phyloP scores from a whole-genome alignment of 768 basidiomycete genomes.

The Calvatia gigantea region DNA sequence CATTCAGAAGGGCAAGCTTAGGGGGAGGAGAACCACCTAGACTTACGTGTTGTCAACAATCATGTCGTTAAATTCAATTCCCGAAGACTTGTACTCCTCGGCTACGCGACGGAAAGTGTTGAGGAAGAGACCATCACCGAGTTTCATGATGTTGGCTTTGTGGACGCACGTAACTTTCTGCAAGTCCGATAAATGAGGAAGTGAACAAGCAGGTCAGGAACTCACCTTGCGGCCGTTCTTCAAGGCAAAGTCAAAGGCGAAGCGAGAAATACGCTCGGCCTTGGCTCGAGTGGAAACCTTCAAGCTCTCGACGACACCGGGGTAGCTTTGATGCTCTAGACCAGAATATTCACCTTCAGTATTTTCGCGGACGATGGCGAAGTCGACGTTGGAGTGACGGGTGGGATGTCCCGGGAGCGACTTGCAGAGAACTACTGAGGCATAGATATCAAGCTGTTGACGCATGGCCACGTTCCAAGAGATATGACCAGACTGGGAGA shows the following conservation, averaged over 20 bases:
- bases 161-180: conserved; percentile 99
- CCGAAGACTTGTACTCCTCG: conserved; percentile 91
- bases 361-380: conserved; percentile 99
- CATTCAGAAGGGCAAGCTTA: conserved; percentile 4
- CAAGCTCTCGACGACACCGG: conserved; percentile 96
- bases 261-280: conserved; percentile 93
- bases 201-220: background rate
- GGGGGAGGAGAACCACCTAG: conserved; percentile 5
- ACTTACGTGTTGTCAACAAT: conserved; percentile 96
- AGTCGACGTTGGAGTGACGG: conserved; percentile 95
- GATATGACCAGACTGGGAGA: conserved; percentile 93
- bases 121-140: conserved; percentile 98
- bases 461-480: conserved; percentile 99
- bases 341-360: conserved; percentile 99
- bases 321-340: conserved; percentile 95
- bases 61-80: conserved; percentile 96
- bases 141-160: conserved; percentile 99
- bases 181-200: conserved; percentile 7
- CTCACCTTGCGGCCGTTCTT: conserved; percentile 97
- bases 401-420: conserved; percentile 95
- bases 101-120: conserved; percentile 96
- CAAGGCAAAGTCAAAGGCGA: conserved; percentile 97
- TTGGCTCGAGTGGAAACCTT: conserved; percentile 96
- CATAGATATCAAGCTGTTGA: conserved; percentile 98
- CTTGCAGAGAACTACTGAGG: conserved; percentile 97